Evolutionary conservation across 1,139 yeast genomes (phyloP), one percentile per base, ranked within the genome.

Genomic region (Magnusiomyces sp.): DNA sequence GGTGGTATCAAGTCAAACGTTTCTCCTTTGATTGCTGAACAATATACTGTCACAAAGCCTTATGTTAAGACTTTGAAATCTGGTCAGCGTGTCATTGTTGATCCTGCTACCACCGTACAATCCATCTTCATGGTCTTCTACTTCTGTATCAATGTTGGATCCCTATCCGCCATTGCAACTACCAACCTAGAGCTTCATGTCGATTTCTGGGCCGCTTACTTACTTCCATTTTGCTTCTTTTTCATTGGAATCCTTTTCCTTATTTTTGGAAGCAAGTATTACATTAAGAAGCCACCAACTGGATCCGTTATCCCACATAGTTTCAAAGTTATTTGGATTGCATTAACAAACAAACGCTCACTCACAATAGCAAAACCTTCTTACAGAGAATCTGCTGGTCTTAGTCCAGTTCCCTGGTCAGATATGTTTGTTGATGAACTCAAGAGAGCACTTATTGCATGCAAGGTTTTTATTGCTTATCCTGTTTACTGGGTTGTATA

Each of bases 1-100:
- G n/a, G n/a, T n/a, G n/a, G 89, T 63, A 85, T 86, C 65, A 86
- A 86, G 67, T 74, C 92, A 40, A 84, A 85, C 60, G 81, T 85
- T 45, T 74, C 87, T 27, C 94, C 94, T 36, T 73, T 84, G 63
- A 77, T 86, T 64, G 89, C 89, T 50, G 94, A 85, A 62, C 95
- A 86, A 70, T 74, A 75, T 60, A 72, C 75, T 45, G 74, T 76
- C 60, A 70, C 77, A 42, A 72, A 74, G 56, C 83, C 80, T 52
- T 78, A 75, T 52, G 80, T 86, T 49, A 76, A 74, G 62, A 77
- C 75, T 2, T 69, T 76, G 49, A 78, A 80, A 56, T 63, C 71
- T 43, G 95, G 88, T 48, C 83, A 80, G 61, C 71, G 74, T 43
- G 90, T 84, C 34, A 76, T 87, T 57, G 75, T 83, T 43, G 92